Evolutionary conservation across 2,329 filamentous ascomycete species (phyloP), one percentile per base, ranked within the genome.

Genomic region (Samsoniella hepiali): DNA sequence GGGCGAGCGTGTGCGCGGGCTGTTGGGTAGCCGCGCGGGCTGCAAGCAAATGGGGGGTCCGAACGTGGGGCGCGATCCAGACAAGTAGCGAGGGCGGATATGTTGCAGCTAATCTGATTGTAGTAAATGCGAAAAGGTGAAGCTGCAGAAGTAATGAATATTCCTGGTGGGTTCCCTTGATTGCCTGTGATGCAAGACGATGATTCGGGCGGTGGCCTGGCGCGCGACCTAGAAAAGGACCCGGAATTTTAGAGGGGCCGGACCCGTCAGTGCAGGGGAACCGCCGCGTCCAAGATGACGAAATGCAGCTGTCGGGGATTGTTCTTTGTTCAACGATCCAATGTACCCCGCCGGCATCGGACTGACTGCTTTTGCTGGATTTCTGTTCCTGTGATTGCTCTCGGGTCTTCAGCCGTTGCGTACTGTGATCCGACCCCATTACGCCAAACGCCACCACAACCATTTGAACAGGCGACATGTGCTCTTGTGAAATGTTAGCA

Each of bases 241-340:
- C 66, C 71, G 72, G 72, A 73, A 70, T 72, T 72, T 72, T 66
- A 72, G 63, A 72, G 68, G 65, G 63, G 69, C 71, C 71, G 71
- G 57, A 47, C 42, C 47, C 50, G 59, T 32, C 34, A 53, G 45
- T 8, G 22, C 50, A 38, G 36, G 47, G 45, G 22, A 36, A 45
- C 32, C 32, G 22, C 44, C 44, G 45, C 45, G 27, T 51, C 44
- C 15, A 47, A 59, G 27, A 60, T 54, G 58, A 60, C 49, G 58
- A 45, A 44, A 61, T 40, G 42, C 45, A 59, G 31, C 42, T 29
- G 38, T 10, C 32, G 11, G 22, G 44, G n/a, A 59, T 10, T 29
- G 15, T 44, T 44, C n/a, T 50, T 57, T 34, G 34, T 38, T 38
- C 7, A 9, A 5, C 29, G 15, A 51, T 32, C 29, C 49, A 17